phyloP scores from a whole-genome alignment of 139 green algal genomes.

The Chlamydomonas schloesseri region DNA sequence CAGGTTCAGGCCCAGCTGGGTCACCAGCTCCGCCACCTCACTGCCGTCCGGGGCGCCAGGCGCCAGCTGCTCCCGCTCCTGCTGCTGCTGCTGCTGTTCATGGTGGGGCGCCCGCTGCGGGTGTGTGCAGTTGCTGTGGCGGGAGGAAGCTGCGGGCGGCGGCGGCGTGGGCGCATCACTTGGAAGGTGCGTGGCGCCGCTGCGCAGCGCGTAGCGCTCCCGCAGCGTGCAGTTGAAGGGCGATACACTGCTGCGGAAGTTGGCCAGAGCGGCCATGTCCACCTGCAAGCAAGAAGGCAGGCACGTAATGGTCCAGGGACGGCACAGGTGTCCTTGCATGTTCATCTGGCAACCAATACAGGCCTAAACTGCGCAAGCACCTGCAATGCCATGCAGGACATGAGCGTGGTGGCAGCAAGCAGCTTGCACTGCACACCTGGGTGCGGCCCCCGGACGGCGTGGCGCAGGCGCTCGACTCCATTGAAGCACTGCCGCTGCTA shows the following conservation, averaged over 20 bases:
- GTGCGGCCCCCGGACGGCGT: background rate
- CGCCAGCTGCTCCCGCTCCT: too few species aligned
- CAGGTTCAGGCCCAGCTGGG: background rate
- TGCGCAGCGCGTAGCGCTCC: background rate
- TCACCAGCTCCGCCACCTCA: background rate
- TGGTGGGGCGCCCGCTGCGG: too few species aligned
- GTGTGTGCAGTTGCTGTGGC: too few species aligned
- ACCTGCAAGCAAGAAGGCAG: background rate
- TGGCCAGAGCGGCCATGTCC: background rate
- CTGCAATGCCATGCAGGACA: too few species aligned
- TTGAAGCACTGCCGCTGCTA: too few species aligned
- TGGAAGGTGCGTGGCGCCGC: background rate
- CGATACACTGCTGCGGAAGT: background rate
- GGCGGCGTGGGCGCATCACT: background rate
- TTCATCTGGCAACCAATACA: background rate
- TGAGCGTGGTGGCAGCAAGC: too few species aligned
- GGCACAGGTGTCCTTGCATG: background rate
- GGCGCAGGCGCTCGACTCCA: too few species aligned
- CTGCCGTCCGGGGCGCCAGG: background rate
- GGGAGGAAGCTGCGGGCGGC: background rate
- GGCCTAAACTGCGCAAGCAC: too few species aligned
- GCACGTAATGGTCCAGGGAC: background rate
- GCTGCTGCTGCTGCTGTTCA: background rate
- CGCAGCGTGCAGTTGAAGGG: background rate
- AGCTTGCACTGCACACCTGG: too few species aligned